Evolutionary conservation across 1,284 basidiomycete genomes (phyloP), one percentile per base, ranked within the genome.

Genomic region (Dichomitus squalens): DNA sequence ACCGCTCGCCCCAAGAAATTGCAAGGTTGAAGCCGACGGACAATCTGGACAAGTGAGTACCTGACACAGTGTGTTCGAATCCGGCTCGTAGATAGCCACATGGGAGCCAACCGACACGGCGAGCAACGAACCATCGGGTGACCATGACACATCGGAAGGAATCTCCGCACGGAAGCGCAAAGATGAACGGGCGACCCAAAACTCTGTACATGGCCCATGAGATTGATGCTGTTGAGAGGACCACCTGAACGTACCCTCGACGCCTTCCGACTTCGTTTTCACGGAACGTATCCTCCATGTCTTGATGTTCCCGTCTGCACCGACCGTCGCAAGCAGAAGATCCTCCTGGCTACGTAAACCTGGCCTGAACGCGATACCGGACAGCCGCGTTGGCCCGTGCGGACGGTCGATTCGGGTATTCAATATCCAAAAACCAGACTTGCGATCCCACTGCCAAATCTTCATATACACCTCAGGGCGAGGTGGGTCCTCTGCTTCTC

Each of bases 391-490:
- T 33, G 79, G 71, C 29, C 90, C 90, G 73, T 99, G 96, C 7
- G 96, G 96, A 31, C 86, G 81, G 70, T 97, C 93, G 61, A 98
- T 87, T 56, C 95, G 87, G 8, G 95, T 97, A 73, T 96, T 96
- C 67, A 80, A 85, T 84, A 77, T 86, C 95, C 83, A 91, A 46
- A 71, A 75, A 20, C 76, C 72, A 27, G 73, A 71, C 60, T 78
- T 85, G 63, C 75, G 69, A 73, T 89, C 85, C 92, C 95, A 96
- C 58, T 76, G 77, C 96, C 96, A 99, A 41, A 98, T 76, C 75
- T 98, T 98, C 65, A 99, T 81, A 67, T 90, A 89, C 21, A 89
- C 79, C 67, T 95, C 92, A 9, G 79, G 73, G 52, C 79, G 80
- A 65, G 88, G 83, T 21, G 77, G 76, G 18, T 84, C 84, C 44